These are phyloP conservation scores for Typha latifolia DNA, from an alignment of 176 grass and related monocot species.

Conservation along the genomic window DNA sequence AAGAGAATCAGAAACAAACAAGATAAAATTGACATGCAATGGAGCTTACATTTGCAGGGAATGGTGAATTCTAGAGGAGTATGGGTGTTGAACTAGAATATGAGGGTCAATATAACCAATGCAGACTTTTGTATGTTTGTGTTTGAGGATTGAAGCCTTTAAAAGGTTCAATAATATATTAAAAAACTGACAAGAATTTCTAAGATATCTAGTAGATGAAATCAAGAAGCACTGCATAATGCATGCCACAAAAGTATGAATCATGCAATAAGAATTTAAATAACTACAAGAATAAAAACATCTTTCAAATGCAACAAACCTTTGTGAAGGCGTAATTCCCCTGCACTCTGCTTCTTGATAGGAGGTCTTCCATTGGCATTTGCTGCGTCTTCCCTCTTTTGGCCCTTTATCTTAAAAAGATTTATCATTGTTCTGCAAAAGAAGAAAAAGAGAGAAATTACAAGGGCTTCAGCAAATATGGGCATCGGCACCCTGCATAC, in stretches of 20 bases:
- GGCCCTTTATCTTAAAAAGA: slow-evolving; percentile 81
- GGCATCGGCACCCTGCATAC: no score
- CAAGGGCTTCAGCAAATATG: neutral
- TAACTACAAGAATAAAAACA: no score
- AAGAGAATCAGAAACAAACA: neutral
- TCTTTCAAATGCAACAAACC: slow-evolving; percentile 16
- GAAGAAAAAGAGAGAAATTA: slow-evolving; percentile 5
- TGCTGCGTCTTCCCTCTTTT: slow-evolving; percentile 70
- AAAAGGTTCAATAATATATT: neutral
- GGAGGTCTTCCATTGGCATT: slow-evolving; percentile 50
- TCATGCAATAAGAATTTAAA: no score
- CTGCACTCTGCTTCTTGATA: slow-evolving; percentile 70
- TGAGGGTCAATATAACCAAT: neutral
- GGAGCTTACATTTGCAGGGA: neutral
- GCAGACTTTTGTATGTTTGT: neutral
- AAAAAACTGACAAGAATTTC: neutral
- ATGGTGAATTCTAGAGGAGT: neutral
- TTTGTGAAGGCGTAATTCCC: slow-evolving; percentile 78
- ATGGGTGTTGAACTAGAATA: neutral
- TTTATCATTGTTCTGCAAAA: slow-evolving; percentile 62
- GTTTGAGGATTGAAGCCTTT: neutral
- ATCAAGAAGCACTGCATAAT: neutral
- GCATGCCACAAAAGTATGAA: neutral
- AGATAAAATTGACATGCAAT: neutral
- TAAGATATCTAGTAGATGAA: neutral